Evolutionary conservation across 2,329 filamentous ascomycete species (phyloP), one percentile per base, ranked within the genome.

Genomic region (Claviceps spartinae): DNA sequence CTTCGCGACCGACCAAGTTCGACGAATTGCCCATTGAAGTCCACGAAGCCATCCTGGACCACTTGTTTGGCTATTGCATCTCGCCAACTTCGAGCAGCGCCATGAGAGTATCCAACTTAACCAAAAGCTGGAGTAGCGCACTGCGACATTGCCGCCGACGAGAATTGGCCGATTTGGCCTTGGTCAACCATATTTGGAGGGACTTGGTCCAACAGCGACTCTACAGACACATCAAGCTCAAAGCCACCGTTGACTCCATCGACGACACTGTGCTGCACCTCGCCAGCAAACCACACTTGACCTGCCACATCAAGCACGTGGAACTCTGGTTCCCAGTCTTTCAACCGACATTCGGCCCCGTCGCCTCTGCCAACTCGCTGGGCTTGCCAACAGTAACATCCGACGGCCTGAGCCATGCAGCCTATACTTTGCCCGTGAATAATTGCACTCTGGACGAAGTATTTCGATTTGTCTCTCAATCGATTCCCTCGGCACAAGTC

Each of bases 301-400:
- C 77, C 20, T 59, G 67, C 8, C 80, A 86, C 58, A 79, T 88
- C 54, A 82, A 81, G 57, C 85, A 88, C 60, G 76, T 88, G 54
- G 85, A 88, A 65, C 74, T 88, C 43, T 88, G 85, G 83, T 85
- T 88, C 55, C 85, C 85, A 3, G 83, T 88, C 42, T 88, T 85
- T 59, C 76, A 82, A 57, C 78, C 77, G 20, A 76, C 74, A 13
- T 71, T 72, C 53, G 67, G 70, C 9, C 67, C 73, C 5, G 60
- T 69, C 42, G 66, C 69, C 4, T 57, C 71, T 20, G 70, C 72
- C 16, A 69, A 70, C 42, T 70, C 68, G 0, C 67, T 73, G 49
- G 65, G 71, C 2, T 64, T 78, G 9, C 76, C 76, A 7, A 76
- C 72, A 0, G 72, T 79, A n/a, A 76, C 74, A 2, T 71, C 72